Base-by-base conservation (phyloP, 2,329 filamentous ascomycete species). In the Fusarium sororula region DNA sequence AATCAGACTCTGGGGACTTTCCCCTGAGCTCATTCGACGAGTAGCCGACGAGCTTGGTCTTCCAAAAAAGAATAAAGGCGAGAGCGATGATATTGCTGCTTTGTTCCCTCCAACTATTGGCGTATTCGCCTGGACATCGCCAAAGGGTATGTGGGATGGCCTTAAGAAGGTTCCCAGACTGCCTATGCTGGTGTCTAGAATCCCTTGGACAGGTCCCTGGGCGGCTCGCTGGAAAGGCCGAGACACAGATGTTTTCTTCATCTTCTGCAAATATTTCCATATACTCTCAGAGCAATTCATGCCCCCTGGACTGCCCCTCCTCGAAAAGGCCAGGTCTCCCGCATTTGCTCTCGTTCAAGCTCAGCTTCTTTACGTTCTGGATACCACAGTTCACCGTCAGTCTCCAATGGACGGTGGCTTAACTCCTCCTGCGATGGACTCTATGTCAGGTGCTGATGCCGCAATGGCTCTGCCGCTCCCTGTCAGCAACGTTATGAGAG, bases 191-290 rank as follows among this genome's bases (percentile, higher is more conserved):
- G 90, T 93, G 10, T 87, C 90, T 37, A 90, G 92, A 73, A 91
- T 97, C n/a, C 86, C 91, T 48, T 98, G 95, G 95, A 90, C 93
- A 77, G 94, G 94, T 2, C 91, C 91, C 2, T 98, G 95, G 95
- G 86, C 94, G 13, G 90, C 92, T 44, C 90, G 94, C 69, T 98
- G 95, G 95, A 92, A 90, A 70, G 95, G 95, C 20, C 90, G 91
- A 5, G 95, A 98, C 77, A 97, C 93, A 8, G 95, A 98, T 79
- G 85, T 98, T 39, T 94, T 98, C 80, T 98, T 96, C 83, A 92
- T 97, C 50, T 98, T 98, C 79, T 90, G 91, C 83, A 98, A 97
- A 82, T 92, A 96, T 80, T 97, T 93, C 77, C 93, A 96, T 81
- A 88, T 96, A 26, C 86, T 98, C 7, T 88, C 92, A 8, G 90